Base-by-base conservation (phyloP, 768 basidiomycete genomes). In the Podaxis sp. region DNA sequence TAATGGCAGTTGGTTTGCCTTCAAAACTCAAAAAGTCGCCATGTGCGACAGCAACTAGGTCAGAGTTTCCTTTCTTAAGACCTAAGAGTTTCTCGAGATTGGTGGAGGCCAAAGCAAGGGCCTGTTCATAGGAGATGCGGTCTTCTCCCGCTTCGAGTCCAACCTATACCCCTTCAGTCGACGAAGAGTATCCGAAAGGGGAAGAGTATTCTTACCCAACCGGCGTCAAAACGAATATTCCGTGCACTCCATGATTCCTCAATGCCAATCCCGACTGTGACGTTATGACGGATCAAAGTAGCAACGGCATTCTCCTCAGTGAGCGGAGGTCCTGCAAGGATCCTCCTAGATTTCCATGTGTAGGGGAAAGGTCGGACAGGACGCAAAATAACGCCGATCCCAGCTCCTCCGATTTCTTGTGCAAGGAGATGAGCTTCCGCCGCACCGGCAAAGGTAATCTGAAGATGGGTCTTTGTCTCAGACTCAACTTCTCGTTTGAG, bases 361-460 rank as follows among this genome's bases (percentile, higher is more conserved):
- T 67, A 66, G 0, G 93, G 93, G 81, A 86, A 93, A 6, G 90
- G 82, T 40, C 90, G 76, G 2, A 86, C 77, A 1, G 89, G 88
- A 4, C 79, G 73, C 24, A 93, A 67, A 65, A 96, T 84, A 36
- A 95, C 84, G 24, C 91, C 91, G 47, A 94, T 77, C 13, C 80
- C 76, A 1, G 90, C 87, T 25, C 78, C 76, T 0, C 85, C 89
- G 27, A 96, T 80, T 65, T 93, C 82, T 57, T 84, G 78, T 1
- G 92, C 93, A 24, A 96, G 74, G 9, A 92, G 71, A 70, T 89
- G 87, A 0, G 87, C 88, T 68, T 93, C 90, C 2, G 80, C 74
- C 0, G 82, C 91, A 51, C 87, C 84, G 3, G 75, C 66, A 61
- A 89, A 77, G 12, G 82, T 83, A 64, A 88, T 66, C 62, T 76